Evolutionary conservation across 2,329 filamentous ascomycete species (phyloP), one percentile per base, ranked within the genome.

Genomic region (Diaporthe caulivora): DNA sequence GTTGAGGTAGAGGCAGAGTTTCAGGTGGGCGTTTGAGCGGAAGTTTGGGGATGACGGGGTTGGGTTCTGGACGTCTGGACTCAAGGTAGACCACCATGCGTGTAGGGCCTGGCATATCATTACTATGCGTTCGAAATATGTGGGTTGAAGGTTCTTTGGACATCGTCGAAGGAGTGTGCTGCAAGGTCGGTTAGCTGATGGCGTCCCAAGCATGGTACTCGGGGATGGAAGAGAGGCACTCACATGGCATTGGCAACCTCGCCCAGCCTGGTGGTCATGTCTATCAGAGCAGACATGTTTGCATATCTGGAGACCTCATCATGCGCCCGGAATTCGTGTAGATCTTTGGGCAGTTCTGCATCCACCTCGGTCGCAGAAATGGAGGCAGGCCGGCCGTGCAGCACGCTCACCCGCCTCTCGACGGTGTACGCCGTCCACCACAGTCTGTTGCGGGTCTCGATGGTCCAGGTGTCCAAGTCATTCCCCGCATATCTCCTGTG

Each of bases 351-450:
- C 70, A 88, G 79, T 29, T 88, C 86, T 2, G 86, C 87, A 76
- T 90, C 89, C 24, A 90, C 85, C 74, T 90, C 88, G 15, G 83
- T 81, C 49, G 85, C 84, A 3, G 85, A 82, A 53, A 90, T 85
- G 2, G 89, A 90, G n/a, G 85, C 81, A 9, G 89, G 88, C 9
- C 88, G 82, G 47, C 88, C 87, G 74, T 91, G 88, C 47, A 89
- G 85, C 64, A 89, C 89, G 53, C 87, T 87, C 42, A 90, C 86
- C 57, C 88, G 86, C 73, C 87, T 88, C 76, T 91, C 89, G 34
- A 88, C 86, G 0, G 87, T 88, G 76, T 89, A 90, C 0, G 84
- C 84, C 5, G 87, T 89, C 88, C 88, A 90, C 82, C 88, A 90
- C 11, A 90, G 86, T 2, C 88, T 83, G 76, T 89, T 89, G 24